Base-by-base conservation (phyloP, 2,329 filamentous ascomycete species). In the Colletotrichum lini region DNA sequence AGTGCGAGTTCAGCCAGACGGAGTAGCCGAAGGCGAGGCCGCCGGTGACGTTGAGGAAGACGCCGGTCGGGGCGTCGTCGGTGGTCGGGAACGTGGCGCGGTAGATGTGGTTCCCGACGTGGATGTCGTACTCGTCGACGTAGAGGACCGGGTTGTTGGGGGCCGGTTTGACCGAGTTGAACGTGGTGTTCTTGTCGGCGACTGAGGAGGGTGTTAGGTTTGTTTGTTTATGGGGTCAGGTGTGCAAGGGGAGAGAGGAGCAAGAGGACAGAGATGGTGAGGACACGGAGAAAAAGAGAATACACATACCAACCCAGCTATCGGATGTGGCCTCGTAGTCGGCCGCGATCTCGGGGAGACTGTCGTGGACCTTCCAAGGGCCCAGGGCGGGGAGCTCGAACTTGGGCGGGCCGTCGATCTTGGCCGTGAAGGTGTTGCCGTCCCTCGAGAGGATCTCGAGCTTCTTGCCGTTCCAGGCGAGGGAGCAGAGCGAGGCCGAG, bases 21-120 rank as follows among this genome's bases (percentile, higher is more conserved):
- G 84, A 88, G 79, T 85, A 90, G 18, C 88, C 89, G 70, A 88
- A 89, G 2, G 87, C 87, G 38, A 81, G 79, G 30, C 88, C 88
- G 26, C 88, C 88, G 16, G 85, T 85, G 47, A 89, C 77, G 68
- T 87, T 82, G 18, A 91, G 82, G 72, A 83, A 85, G 5, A 87
- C 81, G 1, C 81, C 83, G 0, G 81, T 84, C 1, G 82, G 82
- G 0, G 79, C 74, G 10, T 77, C 80, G 2, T 79, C 77, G 0
- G 78, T 81, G 0, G 73, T 82, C 72, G 80, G 75, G 75, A 90
- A 90, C 2, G 84, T 85, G 0, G 86, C 87, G 7, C 87, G 84
- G 70, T 88, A 90, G 54, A 90, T 78, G 69, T 88, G 87, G 57
- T 84, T 86, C 2, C 88, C 88, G 1, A 83, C 81, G 66, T 90